Evolutionary conservation across 176 grass and related monocot species (phyloP).

Genomic region (Elymus sibiricus): DNA sequence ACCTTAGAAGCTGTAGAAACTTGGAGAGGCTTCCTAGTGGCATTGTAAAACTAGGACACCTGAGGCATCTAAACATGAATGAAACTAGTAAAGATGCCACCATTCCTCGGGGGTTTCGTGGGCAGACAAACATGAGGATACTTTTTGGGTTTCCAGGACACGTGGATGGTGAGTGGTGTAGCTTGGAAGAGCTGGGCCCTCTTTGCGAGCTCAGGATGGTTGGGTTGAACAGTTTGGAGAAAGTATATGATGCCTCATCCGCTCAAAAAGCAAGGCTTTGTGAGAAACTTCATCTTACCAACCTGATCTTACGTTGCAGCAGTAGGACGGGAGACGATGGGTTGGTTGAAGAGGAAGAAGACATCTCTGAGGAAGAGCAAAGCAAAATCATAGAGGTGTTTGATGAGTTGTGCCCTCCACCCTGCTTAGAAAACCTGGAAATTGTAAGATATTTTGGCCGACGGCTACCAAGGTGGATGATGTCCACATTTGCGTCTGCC

Average conservation of each 20-base stretch:
- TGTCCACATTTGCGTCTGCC: neutral
- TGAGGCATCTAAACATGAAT: neutral
- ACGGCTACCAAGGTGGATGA: neutral
- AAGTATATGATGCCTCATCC: neutral
- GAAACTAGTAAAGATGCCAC: neutral
- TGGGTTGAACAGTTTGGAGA: neutral
- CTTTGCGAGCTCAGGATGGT: neutral
- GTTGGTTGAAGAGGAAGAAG: neutral
- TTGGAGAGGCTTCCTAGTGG: neutral
- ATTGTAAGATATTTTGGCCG: neutral
- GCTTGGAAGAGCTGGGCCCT: neutral
- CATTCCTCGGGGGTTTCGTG: neutral
- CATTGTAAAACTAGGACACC: neutral
- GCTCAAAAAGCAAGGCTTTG: neutral
- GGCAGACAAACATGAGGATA: neutral
- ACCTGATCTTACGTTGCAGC: neutral
- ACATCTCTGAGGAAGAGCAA: neutral
- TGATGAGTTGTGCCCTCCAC: neutral
- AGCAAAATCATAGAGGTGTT: neutral
- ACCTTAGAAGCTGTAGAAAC: neutral
- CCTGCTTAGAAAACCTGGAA: neutral
- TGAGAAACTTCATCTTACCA: neutral
- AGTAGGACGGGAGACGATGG: neutral
- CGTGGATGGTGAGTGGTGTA: neutral
- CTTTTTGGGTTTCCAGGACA: neutral